Conservation (phyloP, 768 basidiomycete species). For the Boletus sp. region DNA sequence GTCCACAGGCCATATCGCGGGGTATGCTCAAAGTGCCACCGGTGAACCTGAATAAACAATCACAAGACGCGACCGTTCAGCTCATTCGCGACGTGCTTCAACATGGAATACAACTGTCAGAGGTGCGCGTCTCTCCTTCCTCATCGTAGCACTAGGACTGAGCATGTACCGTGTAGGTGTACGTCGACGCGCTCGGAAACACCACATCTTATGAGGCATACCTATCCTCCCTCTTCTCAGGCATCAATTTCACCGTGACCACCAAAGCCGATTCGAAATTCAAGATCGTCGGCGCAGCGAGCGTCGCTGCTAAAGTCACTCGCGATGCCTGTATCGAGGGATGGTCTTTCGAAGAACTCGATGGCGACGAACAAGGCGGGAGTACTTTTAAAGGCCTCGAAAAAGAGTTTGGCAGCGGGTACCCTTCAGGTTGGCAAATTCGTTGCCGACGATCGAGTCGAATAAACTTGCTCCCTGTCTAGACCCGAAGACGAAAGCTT, state of each 20-base stretch:
- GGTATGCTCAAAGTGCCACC: conserved; percentile 89
- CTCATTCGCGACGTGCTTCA: conserved; percentile 85
- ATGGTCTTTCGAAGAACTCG: conserved; percentile 77
- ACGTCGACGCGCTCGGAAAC: conserved; percentile 92
- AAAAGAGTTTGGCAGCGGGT: conserved; percentile 71
- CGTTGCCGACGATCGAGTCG: background rate
- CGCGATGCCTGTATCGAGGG: conserved; percentile 85
- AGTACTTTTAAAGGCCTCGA: conserved; percentile 28
- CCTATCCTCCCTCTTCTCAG: conserved; percentile 78
- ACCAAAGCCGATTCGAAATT: conserved; percentile 94
- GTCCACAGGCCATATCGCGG: conserved; percentile 87
- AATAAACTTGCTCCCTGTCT: background rate
- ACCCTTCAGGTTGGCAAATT: conserved; percentile 69
- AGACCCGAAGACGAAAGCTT: conserved; percentile 93
- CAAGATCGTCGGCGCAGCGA: conserved; percentile 96
- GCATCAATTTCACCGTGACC: conserved; percentile 83
- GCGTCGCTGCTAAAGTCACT: conserved; percentile 97
- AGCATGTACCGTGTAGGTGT: conserved; percentile 53
- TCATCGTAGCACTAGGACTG: background rate
- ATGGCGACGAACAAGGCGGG: conserved; percentile 13
- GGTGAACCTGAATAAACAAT: conserved; percentile 83
- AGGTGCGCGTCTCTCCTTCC: conserved; percentile 44
- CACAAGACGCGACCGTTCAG: conserved; percentile 84
- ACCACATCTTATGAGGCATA: conserved; percentile 83
- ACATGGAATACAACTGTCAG: conserved; percentile 75